Evolutionary conservation across 1,284 basidiomycete species (phyloP), one percentile per base, ranked within the genome.

Genomic region (Boletellus deceptivus): DNA sequence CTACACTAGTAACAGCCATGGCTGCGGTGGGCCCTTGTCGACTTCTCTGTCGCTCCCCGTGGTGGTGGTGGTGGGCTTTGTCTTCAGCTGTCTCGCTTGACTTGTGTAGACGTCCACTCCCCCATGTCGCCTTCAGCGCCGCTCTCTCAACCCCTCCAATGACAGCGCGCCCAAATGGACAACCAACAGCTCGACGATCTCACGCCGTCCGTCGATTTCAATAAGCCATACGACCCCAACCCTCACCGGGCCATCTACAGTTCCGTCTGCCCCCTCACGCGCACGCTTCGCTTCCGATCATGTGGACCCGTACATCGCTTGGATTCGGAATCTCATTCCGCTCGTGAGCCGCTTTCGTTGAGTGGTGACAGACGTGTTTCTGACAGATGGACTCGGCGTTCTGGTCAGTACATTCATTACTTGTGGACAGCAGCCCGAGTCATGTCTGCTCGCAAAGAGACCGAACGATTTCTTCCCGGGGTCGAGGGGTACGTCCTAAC

Each of bases 381-480:
- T 27, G 27, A 27, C 27, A 10, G 27, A 27, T 4, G 20, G 27
- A 7, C 8, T 27, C 27, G 27, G 6, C 25, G 22, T 5, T 29
- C n/a, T n/a, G n/a, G n/a, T n/a, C 24, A 54, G 76, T 70, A 78
- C 52, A 58, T 78, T 13, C 66, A 70, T 55, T 60, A 70, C 41
- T 53, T 72, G 31, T 72, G 70, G 70, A 65, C 65, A 4, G 55
- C 63, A 13, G n/a, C 59, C 63, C 3, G 62, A 52, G 64, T 68
- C 44, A 53, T 71, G 50, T 57, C 62, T 48, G n/a, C 67, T 76
- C n/a, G 59, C 65, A 52, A 56, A 67, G 43, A 67, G 65, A 6
- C 70, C 77, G 49, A 70, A 75, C 24, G 67, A 75, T 54, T 75
- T 76, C 56, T 72, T 76, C 49, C 72, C 71, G 4, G 65, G 64